Percentiles rank a stretch among this genome's conserved stretches.
Evolutionary conservation across 257 asterid genomes (phyloP).

Genomic region (Solanum chilense): DNA sequence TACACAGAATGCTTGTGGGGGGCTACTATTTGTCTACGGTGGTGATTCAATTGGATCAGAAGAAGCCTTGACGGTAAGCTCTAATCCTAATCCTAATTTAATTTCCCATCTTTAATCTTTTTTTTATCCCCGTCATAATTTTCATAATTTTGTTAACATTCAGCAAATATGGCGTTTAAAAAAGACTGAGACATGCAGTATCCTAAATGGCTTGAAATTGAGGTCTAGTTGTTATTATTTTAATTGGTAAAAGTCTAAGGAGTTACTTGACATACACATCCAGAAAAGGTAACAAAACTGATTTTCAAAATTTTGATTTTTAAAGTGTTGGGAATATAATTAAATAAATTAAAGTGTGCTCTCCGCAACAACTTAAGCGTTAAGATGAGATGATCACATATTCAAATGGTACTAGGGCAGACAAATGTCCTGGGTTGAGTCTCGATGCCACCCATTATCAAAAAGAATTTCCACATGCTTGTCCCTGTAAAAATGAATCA

Average conservation of each 20-base stretch:
- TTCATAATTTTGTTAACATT: not conserved
- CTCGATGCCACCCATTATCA: not conserved
- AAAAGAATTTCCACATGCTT: not conserved
- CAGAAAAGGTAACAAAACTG: not conserved
- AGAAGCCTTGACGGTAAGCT: conserved; percentile 85
- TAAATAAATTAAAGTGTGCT: not conserved
- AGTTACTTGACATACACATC: not conserved
- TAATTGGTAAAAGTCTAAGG: not conserved
- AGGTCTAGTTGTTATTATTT: not conserved
- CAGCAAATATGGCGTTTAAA: not conserved
- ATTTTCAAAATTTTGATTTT: not conserved
- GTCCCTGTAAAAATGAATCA: not conserved
- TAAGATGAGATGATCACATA: not conserved
- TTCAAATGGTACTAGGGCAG: not conserved
- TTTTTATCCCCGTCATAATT: not conserved
- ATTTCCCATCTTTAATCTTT: not conserved
- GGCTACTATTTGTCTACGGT: conserved; percentile 84
- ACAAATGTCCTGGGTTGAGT: not conserved
- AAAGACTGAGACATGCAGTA: not conserved
- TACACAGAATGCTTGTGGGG: conserved; percentile 39
- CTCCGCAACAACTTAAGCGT: not conserved
- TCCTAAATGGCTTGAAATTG: not conserved
- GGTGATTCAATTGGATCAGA: conserved; percentile 93
- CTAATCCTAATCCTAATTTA: conserved; percentile 12
- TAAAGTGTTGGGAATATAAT: not conserved